phyloP scores from a whole-genome alignment of 2,329 filamentous ascomycete species.

The Epichloe sibirici region DNA sequence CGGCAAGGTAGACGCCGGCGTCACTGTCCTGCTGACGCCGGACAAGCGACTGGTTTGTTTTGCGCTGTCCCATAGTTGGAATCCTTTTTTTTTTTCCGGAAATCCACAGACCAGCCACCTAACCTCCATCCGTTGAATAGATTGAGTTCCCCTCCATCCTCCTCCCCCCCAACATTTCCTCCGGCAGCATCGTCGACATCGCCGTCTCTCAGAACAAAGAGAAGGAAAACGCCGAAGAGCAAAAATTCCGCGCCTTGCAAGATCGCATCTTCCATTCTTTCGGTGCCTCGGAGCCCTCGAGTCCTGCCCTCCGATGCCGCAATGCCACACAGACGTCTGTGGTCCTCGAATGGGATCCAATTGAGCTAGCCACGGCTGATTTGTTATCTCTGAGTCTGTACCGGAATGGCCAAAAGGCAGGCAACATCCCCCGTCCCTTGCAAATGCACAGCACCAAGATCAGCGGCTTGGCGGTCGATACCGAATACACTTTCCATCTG shows the following conservation, averaged over 20 bases:
- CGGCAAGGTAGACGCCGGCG: conserved; percentile 97
- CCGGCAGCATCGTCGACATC: conserved; percentile 96
- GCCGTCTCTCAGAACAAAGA: conserved; percentile 76
- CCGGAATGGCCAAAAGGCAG: conserved; percentile 92
- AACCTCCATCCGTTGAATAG: conserved; percentile 33
- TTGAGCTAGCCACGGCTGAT: conserved; percentile 84
- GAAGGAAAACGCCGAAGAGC: conserved; percentile 64
- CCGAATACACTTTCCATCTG: conserved; percentile 89
- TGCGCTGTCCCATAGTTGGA: background rate
- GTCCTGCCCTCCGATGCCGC: conserved; percentile 75
- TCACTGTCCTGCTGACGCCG: conserved; percentile 90
- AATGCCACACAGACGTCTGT: conserved; percentile 98
- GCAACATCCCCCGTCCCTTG: conserved; percentile 77
- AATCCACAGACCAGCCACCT: background rate
- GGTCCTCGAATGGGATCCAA: conserved; percentile 95
- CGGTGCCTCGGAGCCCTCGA: conserved; percentile 62
- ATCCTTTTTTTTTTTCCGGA: background rate
- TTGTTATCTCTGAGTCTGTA: conserved; percentile 82
- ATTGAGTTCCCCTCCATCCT: conserved; percentile 98
- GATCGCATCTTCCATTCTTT: conserved; percentile 78
- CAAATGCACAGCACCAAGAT: conserved; percentile 95
- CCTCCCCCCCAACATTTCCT: conserved; percentile 91
- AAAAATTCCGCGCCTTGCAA: conserved; percentile 75
- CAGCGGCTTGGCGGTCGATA: conserved; percentile 88
- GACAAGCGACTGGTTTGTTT: conserved; percentile 76